Base-by-base conservation (phyloP, 257 asterid genomes). In the Anisodus tanguticus region DNA sequence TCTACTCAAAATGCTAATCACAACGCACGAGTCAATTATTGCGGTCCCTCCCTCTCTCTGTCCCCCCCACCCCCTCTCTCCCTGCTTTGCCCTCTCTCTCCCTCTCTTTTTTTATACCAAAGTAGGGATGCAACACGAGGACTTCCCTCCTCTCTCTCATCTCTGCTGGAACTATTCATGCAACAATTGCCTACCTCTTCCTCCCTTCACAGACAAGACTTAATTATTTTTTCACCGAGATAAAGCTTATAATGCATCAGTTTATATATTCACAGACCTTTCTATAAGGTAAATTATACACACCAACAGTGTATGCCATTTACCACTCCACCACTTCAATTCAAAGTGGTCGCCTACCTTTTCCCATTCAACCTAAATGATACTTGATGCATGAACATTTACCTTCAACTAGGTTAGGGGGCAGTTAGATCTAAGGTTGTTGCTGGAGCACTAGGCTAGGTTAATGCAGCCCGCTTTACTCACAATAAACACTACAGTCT, bases 241-340 rank as follows among this genome's bases (percentile, higher is more conserved):
- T 39, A 69, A 69, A 69, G 41, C 15, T 69, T 17, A 69, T 39
- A 41, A 69, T 8, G 54, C 35, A 69, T 69, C 54, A 41, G 35
- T 39, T 69, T 69, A 41, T 69, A 39, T 41, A 69, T 69, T 67
- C 76, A 67, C 49, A 13, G 45, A 68, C 77, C 77, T 68, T 68
- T 37, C 37, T 0, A 62, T 19, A 68, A 68, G 51, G 76, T 68
- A 68, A 68, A 68, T 15, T 7, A 15, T 37, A 70, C 16, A 70
- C 35, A 43, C 35, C 15, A 10, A 8, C 35, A 43, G 22, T 17
- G 1, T 70, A 43, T 41, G 79, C 57, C 53, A 70, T 35, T 17
- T 70, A 70, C 55, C 55, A 43, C 79, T 70, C 31, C 9, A 58
- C 22, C 64, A 58, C 64, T 58, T 59, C 66, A 59, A 59, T 59